A percentile compares a stretch with the other conserved stretches of the same genome.
phyloP scores from a whole-genome alignment of 2,329 filamentous ascomycete species.

The Ophiocordyceps camponoti-floridani region DNA sequence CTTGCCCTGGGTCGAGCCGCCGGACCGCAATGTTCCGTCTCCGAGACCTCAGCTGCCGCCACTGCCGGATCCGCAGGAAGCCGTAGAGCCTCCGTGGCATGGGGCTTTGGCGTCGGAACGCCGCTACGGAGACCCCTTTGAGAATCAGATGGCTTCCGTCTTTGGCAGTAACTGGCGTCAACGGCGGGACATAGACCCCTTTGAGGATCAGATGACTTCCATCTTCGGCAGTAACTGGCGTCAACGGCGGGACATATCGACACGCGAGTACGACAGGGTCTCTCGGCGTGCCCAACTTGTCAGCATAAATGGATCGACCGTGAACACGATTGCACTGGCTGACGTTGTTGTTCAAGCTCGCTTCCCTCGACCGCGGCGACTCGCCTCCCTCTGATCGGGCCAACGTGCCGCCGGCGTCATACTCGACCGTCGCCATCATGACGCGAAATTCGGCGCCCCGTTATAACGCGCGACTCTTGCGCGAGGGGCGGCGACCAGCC shows the following conservation, averaged over 20 bases:
- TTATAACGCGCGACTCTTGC: slow-evolving; percentile 3
- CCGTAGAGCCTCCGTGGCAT: not conserved
- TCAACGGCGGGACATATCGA: too few species aligned
- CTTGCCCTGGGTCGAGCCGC: slow-evolving; percentile 8
- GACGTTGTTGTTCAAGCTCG: too few species aligned
- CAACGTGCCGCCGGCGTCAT: not conserved
- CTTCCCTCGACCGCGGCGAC: too few species aligned
- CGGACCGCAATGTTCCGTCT: not conserved
- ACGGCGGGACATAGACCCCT: too few species aligned
- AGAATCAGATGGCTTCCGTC: slow-evolving; percentile 1
- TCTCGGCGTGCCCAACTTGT: slow-evolving; percentile 1
- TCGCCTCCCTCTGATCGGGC: not conserved
- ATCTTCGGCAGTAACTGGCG: slow-evolving; percentile 1
- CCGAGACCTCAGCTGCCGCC: not conserved
- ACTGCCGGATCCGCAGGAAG: slow-evolving; percentile 2
- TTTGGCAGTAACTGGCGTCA: slow-evolving; percentile 1
- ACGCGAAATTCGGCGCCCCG: not conserved
- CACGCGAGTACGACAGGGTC: too few species aligned
- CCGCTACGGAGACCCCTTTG: not conserved
- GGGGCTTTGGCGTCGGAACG: not conserved
- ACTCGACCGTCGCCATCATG: not conserved
- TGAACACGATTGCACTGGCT: not conserved
- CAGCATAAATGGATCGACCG: not conserved
- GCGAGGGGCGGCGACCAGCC: slow-evolving; percentile 2
- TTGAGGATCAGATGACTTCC: not conserved